phyloP scores from a whole-genome alignment of 1,139 yeast genomes.

The Zygosaccharomyces pseudobailii region DNA sequence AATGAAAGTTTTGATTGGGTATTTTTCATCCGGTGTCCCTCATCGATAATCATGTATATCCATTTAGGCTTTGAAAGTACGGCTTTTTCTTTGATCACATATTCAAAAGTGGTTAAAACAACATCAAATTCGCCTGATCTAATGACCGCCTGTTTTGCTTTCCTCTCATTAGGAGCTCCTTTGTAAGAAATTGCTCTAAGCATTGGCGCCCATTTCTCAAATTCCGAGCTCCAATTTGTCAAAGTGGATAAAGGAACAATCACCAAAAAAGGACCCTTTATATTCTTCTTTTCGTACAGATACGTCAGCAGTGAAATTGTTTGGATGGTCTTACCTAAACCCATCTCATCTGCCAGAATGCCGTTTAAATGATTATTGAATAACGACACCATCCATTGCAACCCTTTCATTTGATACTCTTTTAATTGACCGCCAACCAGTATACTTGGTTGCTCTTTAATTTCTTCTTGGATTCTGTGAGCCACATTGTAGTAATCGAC shows the following conservation, averaged over 20 bases:
- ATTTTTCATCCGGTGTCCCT: constrained; percentile 86
- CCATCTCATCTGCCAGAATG: constrained; percentile 93
- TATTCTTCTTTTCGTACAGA: constrained; percentile 61
- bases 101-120: constrained; percentile 73
- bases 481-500: constrained; percentile 79
- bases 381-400: constrained; percentile 97
- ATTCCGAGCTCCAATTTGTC: constrained; percentile 81
- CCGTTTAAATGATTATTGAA: constrained; percentile 92
- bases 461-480: constrained; percentile 64
- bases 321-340: constrained; percentile 84
- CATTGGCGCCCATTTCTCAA: constrained; percentile 83
- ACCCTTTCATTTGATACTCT: constrained; percentile 89
- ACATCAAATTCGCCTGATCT: constrained; percentile 69
- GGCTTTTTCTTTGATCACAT: constrained; percentile 69
- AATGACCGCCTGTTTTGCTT: constrained; percentile 56
- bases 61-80: constrained; percentile 63
- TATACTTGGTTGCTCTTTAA: constrained; percentile 58
- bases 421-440: constrained; percentile 84
- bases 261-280: constrained; percentile 67
- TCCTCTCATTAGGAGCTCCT: constrained; percentile 70
- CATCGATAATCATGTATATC: constrained; percentile 87
- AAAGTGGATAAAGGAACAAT: constrained; percentile 81
- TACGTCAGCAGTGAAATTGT: constrained; percentile 73
- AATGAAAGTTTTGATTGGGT: constrained; percentile 67
- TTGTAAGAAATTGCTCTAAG: constrained; percentile 66